These are phyloP conservation scores for Penicillium roqueforti DNA, from an alignment of 495 filamentous ascomycete species.

Conservation along the genomic window DNA sequence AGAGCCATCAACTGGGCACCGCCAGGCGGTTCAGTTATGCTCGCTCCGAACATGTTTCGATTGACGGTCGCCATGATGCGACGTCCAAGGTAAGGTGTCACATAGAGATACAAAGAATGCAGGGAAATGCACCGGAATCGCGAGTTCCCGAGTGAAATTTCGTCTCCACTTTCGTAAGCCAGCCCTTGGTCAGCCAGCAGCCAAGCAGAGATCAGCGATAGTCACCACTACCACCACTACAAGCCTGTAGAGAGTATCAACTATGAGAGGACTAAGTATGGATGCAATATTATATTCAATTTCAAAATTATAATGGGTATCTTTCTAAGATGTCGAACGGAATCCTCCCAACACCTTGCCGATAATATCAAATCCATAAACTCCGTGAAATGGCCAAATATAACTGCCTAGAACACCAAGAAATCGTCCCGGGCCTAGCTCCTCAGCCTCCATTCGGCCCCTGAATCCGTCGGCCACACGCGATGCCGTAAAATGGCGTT, in stretches of 20 bases:
- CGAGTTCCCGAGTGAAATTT: slow-evolving; percentile 22
- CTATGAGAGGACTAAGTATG: no score
- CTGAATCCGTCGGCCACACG: no score
- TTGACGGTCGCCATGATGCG: slow-evolving; percentile 47
- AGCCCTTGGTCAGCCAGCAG: neutral
- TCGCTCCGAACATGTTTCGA: slow-evolving; percentile 46
- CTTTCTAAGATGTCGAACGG: slow-evolving; percentile 2
- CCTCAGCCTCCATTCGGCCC: no score
- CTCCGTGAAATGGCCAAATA: neutral
- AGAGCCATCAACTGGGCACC: slow-evolving; percentile 42
- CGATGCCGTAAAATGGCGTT: neutral
- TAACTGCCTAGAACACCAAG: slow-evolving; percentile 4
- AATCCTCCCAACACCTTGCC: neutral
- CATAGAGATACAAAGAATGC: slow-evolving; percentile 11
- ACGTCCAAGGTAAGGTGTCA: slow-evolving; percentile 25
- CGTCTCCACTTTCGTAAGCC: slow-evolving; percentile 12
- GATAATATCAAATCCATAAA: neutral
- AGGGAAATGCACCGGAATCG: slow-evolving; percentile 21
- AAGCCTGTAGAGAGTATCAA: no score
- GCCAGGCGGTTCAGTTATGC: slow-evolving; percentile 32
- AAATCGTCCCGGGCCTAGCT: neutral
- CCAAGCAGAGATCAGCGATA: neutral
- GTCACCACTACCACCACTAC: neutral
- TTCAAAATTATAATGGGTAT: slow-evolving; percentile 4
- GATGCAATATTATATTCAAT: neutral